Evolutionary conservation across 768 basidiomycete genomes (phyloP), one percentile per base, ranked within the genome.

Genomic region (Macrolepiota dolichaula): DNA sequence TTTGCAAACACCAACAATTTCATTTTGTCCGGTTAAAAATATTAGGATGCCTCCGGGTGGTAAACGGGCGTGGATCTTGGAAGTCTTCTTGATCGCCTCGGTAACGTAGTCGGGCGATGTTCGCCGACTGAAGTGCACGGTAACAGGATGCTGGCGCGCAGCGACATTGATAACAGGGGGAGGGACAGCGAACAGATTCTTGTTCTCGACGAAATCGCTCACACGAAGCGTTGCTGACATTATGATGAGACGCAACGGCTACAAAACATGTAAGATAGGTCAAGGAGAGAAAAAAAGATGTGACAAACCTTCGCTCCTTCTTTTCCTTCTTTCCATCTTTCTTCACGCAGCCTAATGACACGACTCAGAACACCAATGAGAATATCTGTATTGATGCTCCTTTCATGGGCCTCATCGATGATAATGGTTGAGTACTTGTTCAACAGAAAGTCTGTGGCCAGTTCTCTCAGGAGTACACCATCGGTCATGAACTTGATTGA

Each of bases 401-500:
- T 79, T 74, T 99, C 97, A 72, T 99, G 97, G 0, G 97, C 97
- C 72, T 99, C 97, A 64, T 99, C 97, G 59, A 99, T 92, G 62
- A 98, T 89, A 63, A 99, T 87, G 27, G 97, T 89, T 5, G 92
- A 94, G 71, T 99, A 99, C 72, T 89, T 92, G 47, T 78, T 85
- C n/a, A 99, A 79, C n/a, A 98, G 73, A 73, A 99, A 97, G 70
- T 99, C 96, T 12, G 85, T 85, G 0, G 94, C 89, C 22, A 98
- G 79, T 73, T 99, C 97, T 58, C 97, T 88, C 15, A 99, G 78
- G 36, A 99, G 77, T 27, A 99, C 94, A 77, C 97, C 97, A 68
- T 99, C 97, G 5, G 97, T 99, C 96, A 98, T 98, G 79, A 98
- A 99, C 73, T 98, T 98, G 79, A 99, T 95, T 7, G 88, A 88